phyloP scores from a whole-genome alignment of 23 red algal genomes.

The Gracilariopsis chorda region DNA sequence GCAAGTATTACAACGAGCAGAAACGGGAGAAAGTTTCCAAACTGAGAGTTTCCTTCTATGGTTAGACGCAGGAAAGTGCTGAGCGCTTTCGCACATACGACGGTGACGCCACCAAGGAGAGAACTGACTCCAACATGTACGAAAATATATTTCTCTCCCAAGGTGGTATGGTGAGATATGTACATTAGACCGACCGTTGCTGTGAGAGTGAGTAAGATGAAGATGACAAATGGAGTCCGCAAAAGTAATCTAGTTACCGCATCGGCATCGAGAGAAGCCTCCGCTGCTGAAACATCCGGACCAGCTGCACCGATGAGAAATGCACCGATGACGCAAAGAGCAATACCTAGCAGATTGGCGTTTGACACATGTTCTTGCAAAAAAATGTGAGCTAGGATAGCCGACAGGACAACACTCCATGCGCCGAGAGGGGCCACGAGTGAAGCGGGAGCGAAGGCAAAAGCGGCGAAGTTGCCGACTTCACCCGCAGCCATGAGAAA shows the following conservation, averaged over 20 bases:
- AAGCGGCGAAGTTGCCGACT: conserved; percentile 86
- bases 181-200: conserved; percentile 33
- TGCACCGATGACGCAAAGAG: conserved; percentile 64
- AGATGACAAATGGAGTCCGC: conserved; percentile 64
- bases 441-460: conserved; percentile 80
- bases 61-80: conserved; percentile 69
- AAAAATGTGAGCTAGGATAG: conserved; percentile 67
- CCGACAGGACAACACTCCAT: conserved; percentile 84
- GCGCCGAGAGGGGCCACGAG: conserved; percentile 84
- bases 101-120: conserved; percentile 70
- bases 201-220: conserved; percentile 43
- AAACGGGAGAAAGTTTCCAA: conserved; percentile 47
- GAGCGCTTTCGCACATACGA: conserved; percentile 71
- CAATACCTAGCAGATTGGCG: conserved; percentile 64
- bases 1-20: conserved; percentile 50
- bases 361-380: conserved; percentile 50
- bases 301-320: conserved; percentile 71
- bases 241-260: conserved; percentile 47
- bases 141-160: conserved; percentile 61
- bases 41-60: conserved; percentile 63
- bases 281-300: conserved; percentile 48
- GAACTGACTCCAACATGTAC: conserved; percentile 76
- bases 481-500: conserved; percentile 78
- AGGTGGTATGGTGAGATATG: conserved; percentile 49
- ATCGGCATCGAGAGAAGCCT: conserved; percentile 47